phyloP scores from a whole-genome alignment of 2,329 filamentous ascomycete genomes.

The Stachybotrys chartarum region DNA sequence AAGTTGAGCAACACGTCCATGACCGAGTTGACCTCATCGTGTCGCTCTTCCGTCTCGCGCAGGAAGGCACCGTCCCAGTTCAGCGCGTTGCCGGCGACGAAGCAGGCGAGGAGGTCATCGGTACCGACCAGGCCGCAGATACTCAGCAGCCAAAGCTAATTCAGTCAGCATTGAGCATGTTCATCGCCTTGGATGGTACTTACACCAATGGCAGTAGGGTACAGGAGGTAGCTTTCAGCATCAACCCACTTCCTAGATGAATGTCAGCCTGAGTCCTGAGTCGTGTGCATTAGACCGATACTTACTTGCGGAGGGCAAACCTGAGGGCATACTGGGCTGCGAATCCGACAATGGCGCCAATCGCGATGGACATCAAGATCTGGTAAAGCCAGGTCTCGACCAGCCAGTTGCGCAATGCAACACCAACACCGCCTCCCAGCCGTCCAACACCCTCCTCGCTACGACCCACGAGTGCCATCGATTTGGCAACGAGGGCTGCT shows the following conservation, averaged over 20 bases:
- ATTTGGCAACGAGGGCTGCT: too few species aligned
- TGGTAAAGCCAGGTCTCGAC: constrained; percentile 55
- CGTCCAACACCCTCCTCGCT: constrained; percentile 34
- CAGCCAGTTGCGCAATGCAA: constrained; percentile 49
- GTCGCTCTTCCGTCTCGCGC: constrained; percentile 44
- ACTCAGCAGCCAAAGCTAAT: constrained; percentile 45
- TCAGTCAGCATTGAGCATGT: too few species aligned
- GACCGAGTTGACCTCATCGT: constrained; percentile 53
- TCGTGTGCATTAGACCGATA: neutral
- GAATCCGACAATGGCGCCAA: constrained; percentile 45
- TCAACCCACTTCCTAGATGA: constrained; percentile 45
- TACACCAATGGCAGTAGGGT: constrained; percentile 40
- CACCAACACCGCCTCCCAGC: constrained; percentile 41
- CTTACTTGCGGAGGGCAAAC: constrained; percentile 26
- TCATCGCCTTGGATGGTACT: neutral
- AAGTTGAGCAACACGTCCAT: constrained; percentile 54
- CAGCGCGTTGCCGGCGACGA: constrained; percentile 49
- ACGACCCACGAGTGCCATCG: constrained; percentile 10
- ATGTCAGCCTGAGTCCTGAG: constrained; percentile 2
- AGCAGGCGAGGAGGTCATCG: constrained; percentile 54
- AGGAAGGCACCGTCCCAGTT: constrained; percentile 59
- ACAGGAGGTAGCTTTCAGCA: constrained; percentile 44
- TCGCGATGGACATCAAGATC: constrained; percentile 43
- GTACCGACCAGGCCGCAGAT: constrained; percentile 50
- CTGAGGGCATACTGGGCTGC: constrained; percentile 38